Conservation (phyloP, 805 yeast genomes). For the Zygotorulaspora chibaensis region DNA sequence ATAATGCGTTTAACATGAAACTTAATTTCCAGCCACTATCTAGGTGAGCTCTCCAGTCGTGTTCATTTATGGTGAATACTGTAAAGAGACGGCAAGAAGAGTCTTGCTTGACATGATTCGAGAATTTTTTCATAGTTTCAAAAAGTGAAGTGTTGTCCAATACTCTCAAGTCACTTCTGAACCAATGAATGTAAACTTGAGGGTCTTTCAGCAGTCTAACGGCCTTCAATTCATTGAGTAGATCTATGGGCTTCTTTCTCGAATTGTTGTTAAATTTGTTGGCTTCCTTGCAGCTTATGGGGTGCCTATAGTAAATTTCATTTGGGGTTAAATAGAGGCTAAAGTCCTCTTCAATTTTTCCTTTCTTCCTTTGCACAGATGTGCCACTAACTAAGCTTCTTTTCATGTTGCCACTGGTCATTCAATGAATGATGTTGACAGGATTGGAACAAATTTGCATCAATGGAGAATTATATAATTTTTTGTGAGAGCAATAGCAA, state of each 20-base stretch:
- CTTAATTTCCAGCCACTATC: slow-evolving; percentile 42
- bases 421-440: too few relatives aligned
- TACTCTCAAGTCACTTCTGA: slow-evolving; percentile 44
- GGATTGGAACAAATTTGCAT: too few relatives aligned
- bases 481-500: too few relatives aligned
- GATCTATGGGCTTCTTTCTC: slow-evolving; percentile 16
- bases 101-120: slow-evolving; percentile 14
- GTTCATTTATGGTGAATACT: slow-evolving; percentile 40
- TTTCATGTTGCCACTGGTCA: slow-evolving; percentile 1
- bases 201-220: slow-evolving; percentile 4
- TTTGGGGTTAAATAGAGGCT: slow-evolving; percentile 16
- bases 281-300: slow-evolving; percentile 17
- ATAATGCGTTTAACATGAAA: slow-evolving; percentile 37
- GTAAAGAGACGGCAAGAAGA: slow-evolving; percentile 36
- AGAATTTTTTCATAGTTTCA: slow-evolving; percentile 36
- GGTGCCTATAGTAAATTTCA: slow-evolving; percentile 17
- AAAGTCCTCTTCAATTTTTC: slow-evolving; percentile 11
- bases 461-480: too few relatives aligned
- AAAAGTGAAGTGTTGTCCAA: slow-evolving; percentile 43
- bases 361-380: slow-evolving; percentile 2
- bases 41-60: slow-evolving; percentile 41
- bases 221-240: slow-evolving; percentile 8
- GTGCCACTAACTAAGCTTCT: slow-evolving; percentile 2
- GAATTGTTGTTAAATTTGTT: slow-evolving; percentile 20
- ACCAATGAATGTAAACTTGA: slow-evolving; percentile 41